A percentile compares a stretch with the other conserved stretches of the same genome.
Conservation (phyloP, 2,329 filamentous ascomycete species). For the Westerdykella sp. region DNA sequence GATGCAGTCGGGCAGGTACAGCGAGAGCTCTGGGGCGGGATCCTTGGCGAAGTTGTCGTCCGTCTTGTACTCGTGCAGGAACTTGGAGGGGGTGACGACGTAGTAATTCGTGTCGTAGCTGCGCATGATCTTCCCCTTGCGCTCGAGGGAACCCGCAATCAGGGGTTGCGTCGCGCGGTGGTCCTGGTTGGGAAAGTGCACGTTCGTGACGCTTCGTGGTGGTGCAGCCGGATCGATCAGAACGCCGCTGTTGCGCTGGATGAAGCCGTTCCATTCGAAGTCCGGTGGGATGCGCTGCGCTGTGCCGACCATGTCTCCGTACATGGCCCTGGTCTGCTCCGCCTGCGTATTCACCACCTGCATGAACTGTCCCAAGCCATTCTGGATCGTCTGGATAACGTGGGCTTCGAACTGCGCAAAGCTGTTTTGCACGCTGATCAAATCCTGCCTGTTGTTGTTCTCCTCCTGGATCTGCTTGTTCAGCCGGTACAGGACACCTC, state of each 20-base stretch:
- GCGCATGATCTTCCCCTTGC: conserved; percentile 82
- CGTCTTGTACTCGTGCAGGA: conserved; percentile 93
- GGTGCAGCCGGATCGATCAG: conserved; percentile 73
- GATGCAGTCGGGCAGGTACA: conserved; percentile 86
- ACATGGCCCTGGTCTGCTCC: conserved; percentile 74
- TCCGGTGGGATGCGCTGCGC: conserved; percentile 72
- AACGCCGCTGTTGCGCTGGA: conserved; percentile 60
- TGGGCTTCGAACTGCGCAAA: conserved; percentile 85
- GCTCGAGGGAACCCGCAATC: conserved; percentile 82
- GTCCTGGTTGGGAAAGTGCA: conserved; percentile 83
- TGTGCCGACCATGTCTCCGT: conserved; percentile 72
- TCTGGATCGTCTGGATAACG: conserved; percentile 74
- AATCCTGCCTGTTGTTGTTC: conserved; percentile 91
- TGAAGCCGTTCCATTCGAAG: conserved; percentile 89
- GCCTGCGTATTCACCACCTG: conserved; percentile 72
- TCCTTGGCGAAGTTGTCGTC: conserved; percentile 69
- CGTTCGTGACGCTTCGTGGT: conserved; percentile 64
- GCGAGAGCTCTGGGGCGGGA: conserved; percentile 75
- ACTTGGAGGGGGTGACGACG: conserved; percentile 80
- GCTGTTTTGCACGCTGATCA: conserved; percentile 84
- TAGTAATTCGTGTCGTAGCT: conserved; percentile 79
- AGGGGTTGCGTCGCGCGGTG: conserved; percentile 74
- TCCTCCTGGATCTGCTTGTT: conserved; percentile 90
- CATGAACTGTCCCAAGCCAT: conserved; percentile 75
- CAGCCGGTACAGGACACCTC: conserved; percentile 75